phyloP scores from a whole-genome alignment of 163 green algal species.

The Prototheca wickerhamii region DNA sequence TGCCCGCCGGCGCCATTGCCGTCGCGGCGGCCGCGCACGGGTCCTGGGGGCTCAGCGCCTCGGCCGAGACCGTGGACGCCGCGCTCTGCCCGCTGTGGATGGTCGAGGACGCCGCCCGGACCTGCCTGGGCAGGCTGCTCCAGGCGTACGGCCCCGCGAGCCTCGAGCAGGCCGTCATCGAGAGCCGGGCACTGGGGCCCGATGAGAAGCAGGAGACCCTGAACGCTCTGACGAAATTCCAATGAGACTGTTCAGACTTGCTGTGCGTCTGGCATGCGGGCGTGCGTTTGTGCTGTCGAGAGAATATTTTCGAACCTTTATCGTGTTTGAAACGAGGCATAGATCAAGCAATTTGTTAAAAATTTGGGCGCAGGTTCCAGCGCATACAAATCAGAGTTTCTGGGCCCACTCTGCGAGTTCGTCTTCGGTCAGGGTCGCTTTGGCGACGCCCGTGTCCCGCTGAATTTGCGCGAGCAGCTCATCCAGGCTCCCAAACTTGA shows the following conservation, averaged over 20 bases:
- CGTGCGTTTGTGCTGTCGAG: slow-evolving; percentile 7
- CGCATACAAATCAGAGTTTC: too few species aligned
- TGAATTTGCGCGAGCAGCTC: slow-evolving; percentile 57
- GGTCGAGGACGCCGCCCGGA: neutral
- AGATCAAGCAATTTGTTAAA: too few species aligned
- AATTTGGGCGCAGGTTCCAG: too few species aligned
- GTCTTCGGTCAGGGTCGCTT: slow-evolving; percentile 47
- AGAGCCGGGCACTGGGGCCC: too few species aligned
- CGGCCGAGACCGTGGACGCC: neutral
- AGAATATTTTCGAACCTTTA: too few species aligned
- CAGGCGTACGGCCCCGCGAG: neutral
- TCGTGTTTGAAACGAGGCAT: too few species aligned
- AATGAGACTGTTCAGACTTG: neutral
- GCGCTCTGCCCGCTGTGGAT: neutral
- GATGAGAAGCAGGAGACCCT: too few species aligned
- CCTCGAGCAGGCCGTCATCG: too few species aligned
- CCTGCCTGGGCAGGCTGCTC: neutral
- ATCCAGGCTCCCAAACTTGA: slow-evolving; percentile 43
- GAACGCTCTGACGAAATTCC: too few species aligned
- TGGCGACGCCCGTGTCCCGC: slow-evolving; percentile 66
- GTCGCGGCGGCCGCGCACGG: too few species aligned
- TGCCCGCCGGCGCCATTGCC: too few species aligned
- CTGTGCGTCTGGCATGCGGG: neutral
- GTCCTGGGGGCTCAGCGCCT: too few species aligned
- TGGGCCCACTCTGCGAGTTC: slow-evolving; percentile 5